Evolutionary conservation across 768 basidiomycete species (phyloP).

Genomic region (Pleurotus tuoliensis): DNA sequence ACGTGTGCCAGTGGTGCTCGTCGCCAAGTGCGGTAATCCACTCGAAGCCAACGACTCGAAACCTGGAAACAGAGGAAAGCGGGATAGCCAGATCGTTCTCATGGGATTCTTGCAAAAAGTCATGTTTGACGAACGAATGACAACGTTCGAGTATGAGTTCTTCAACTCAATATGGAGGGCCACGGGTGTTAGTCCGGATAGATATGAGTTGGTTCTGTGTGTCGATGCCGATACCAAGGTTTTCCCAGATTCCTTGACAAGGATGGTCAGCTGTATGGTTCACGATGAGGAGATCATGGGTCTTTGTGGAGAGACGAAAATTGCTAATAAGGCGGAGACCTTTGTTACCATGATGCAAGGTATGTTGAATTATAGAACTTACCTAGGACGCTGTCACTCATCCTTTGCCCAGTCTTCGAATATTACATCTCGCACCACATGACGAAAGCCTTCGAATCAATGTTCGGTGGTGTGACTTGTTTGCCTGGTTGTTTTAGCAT

Average conservation of each 20-base stretch:
- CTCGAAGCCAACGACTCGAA: constrained; percentile 85
- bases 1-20: constrained; percentile 91
- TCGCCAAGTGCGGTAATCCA: constrained; percentile 94
- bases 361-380: constrained; percentile 31
- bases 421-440: constrained; percentile 99
- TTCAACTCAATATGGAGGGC: constrained; percentile 98
- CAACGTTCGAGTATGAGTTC: constrained; percentile 98
- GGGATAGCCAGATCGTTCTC: constrained; percentile 95
- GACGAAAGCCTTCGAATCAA: constrained; percentile 98
- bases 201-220: constrained; percentile 92
- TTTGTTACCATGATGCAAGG: constrained; percentile 99
- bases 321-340: constrained; percentile 97
- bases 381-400: constrained; percentile 9
- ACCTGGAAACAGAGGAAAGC: constrained; percentile 98
- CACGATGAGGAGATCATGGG: constrained; percentile 99
- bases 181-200: constrained; percentile 93
- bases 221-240: constrained; percentile 99
- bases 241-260: constrained; percentile 95
- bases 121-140: constrained; percentile 99
- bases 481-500: constrained; percentile 99
- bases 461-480: constrained; percentile 99
- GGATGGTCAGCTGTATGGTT: constrained; percentile 97
- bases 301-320: constrained; percentile 98
- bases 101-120: constrained; percentile 99
- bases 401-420: constrained; percentile 74